phyloP scores from a whole-genome alignment of 176 grass and related monocot genomes.

The Lolium perenne region DNA sequence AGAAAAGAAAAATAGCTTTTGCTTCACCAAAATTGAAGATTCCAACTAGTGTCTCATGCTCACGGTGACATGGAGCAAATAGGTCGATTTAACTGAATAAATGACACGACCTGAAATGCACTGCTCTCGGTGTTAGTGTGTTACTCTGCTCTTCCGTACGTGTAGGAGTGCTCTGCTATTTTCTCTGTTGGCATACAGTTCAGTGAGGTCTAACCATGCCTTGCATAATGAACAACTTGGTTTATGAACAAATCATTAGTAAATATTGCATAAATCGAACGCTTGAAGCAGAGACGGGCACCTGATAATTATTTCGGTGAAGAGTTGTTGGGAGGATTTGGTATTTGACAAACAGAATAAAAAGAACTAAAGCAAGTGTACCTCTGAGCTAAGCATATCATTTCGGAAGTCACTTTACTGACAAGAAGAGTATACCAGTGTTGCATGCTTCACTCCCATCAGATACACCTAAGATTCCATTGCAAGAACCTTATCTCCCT shows the following conservation, averaged over 20 bases:
- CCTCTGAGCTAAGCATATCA: conserved; percentile 23
- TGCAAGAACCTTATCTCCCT: background rate
- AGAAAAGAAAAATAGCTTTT: background rate
- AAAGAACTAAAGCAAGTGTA: background rate
- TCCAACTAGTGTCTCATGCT: background rate
- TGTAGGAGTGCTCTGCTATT: background rate
- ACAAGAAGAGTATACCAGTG: conserved; percentile 19
- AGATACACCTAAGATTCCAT: conserved; percentile 29
- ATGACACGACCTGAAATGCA: background rate
- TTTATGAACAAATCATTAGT: background rate
- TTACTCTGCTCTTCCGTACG: background rate
- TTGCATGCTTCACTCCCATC: background rate
- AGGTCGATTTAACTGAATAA: background rate
- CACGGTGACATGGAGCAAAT: background rate
- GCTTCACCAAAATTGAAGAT: background rate
- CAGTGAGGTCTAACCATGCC: background rate
- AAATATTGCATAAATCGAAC: background rate
- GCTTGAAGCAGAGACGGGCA: conserved; percentile 19
- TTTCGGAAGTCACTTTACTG: conserved; percentile 32
- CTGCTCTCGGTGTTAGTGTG: background rate
- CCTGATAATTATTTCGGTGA: background rate
- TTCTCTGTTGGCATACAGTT: background rate
- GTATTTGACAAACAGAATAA: conserved; percentile 11
- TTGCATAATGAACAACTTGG: background rate
- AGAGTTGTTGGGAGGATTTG: conserved; percentile 1